Conservation (phyloP, 2,329 filamentous ascomycete genomes). For the Pseudogymnoascus sp. region DNA sequence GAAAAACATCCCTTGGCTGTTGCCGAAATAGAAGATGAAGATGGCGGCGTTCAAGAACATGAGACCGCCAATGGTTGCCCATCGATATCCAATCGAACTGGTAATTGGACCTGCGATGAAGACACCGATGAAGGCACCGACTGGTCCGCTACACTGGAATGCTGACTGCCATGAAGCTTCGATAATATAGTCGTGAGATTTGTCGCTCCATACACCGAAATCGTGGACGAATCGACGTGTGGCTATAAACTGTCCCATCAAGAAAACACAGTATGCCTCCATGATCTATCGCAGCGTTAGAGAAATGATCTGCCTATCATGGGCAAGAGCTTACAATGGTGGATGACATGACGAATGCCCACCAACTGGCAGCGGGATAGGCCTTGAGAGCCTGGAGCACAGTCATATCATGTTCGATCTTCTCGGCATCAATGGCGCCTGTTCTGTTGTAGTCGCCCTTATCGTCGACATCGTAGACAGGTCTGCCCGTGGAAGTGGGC, state of each 20-base stretch:
- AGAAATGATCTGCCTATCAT: slow-evolving; percentile 11
- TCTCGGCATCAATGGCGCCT: slow-evolving; percentile 19
- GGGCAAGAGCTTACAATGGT: slow-evolving; percentile 38
- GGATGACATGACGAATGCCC: slow-evolving; percentile 49
- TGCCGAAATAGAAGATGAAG: slow-evolving; percentile 37
- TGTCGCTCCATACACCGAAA: slow-evolving; percentile 37
- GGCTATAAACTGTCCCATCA: slow-evolving; percentile 52
- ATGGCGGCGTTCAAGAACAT: slow-evolving; percentile 50
- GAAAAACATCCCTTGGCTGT: slow-evolving; percentile 26
- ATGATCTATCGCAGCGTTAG: slow-evolving; percentile 30
- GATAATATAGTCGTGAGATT: slow-evolving; percentile 32
- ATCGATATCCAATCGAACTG: slow-evolving; percentile 51
- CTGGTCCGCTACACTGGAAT: slow-evolving; percentile 45
- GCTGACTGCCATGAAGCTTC: slow-evolving; percentile 49
- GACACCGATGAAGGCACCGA: slow-evolving; percentile 53
- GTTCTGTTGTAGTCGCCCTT: slow-evolving; percentile 23
- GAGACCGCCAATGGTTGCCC: slow-evolving; percentile 45
- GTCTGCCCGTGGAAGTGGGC: slow-evolving; percentile 21
- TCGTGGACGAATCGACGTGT: slow-evolving; percentile 36
- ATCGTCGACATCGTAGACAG: slow-evolving; percentile 29
- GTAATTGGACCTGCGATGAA: slow-evolving; percentile 54
- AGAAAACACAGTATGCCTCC: slow-evolving; percentile 56
- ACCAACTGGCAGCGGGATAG: slow-evolving; percentile 35
- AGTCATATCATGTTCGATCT: slow-evolving; percentile 40
- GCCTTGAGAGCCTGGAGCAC: slow-evolving; percentile 41